These are phyloP conservation scores for Blastosporella zonata DNA, from an alignment of 1,284 basidiomycete species.

Conservation along the genomic window DNA sequence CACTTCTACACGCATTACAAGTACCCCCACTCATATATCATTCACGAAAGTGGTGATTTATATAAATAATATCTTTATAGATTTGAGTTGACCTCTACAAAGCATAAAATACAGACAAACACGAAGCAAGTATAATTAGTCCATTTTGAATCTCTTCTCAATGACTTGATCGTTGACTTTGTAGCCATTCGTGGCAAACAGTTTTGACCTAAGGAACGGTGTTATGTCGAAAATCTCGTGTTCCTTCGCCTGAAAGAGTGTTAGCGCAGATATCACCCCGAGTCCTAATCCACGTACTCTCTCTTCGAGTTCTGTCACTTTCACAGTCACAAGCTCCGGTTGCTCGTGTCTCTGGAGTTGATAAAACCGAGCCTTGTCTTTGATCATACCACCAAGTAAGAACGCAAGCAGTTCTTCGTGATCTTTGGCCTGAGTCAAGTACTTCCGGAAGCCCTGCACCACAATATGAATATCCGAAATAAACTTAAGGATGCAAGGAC, in stretches of 20 bases:
- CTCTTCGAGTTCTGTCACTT: constrained; percentile 78
- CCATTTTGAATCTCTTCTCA: constrained; percentile 63
- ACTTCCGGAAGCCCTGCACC: constrained; percentile 89
- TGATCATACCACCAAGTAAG: constrained; percentile 91
- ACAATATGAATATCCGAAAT: constrained; percentile 6
- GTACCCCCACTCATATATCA: constrained; percentile 14
- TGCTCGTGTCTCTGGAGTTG: constrained; percentile 75
- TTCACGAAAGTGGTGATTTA: constrained; percentile 1
- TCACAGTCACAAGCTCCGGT: constrained; percentile 73
- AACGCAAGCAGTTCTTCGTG: constrained; percentile 95
- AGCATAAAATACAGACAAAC: constrained; percentile 10
- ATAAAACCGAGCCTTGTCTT: constrained; percentile 88
- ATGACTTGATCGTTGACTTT: constrained; percentile 61
- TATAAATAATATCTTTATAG: constrained; percentile 16
- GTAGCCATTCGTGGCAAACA: constrained; percentile 94
- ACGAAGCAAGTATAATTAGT: constrained; percentile 18
- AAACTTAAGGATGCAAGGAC: constrained; percentile 29
- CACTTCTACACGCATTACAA: neutral
- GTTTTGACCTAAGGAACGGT: constrained; percentile 80
- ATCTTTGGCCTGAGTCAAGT: constrained; percentile 91
- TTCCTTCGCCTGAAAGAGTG: constrained; percentile 72
- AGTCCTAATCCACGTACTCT: constrained; percentile 52
- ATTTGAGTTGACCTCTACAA: constrained; percentile 5
- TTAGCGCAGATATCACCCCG: neutral
- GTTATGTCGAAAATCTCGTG: constrained; percentile 91